Evolutionary conservation across 2,329 filamentous ascomycete genomes (phyloP), one percentile per base, ranked within the genome.

Genomic region (Trichoderma afroharzianum): DNA sequence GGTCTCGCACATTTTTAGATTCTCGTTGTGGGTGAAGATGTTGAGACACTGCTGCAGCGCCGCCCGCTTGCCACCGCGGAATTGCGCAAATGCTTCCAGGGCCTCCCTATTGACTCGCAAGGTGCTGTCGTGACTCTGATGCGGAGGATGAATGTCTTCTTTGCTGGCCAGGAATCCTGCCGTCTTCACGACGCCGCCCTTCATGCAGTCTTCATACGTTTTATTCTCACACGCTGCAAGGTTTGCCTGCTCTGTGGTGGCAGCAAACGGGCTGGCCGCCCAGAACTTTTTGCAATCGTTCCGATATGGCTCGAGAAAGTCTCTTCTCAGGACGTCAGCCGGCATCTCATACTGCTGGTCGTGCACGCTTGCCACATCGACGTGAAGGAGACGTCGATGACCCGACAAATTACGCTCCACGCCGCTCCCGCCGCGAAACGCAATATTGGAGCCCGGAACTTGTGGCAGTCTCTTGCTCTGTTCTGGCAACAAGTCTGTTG

Each of bases 51-150:
- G 80, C 74, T 86, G 84, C 26, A 87, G 76, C 21, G 81, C 85
- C 8, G 84, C 85, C 58, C 85, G 82, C 55, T 82, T 80, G 68
- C 79, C 80, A 1, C 84, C 85, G 12, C 83, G 83, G 66, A 83
- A 80, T 3, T 64, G 68, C 2, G 81, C 79, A 73, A 80, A 83
- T 21, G 73, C 64, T 14, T 74, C 53, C 33, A 78, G 74, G 1
- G 72, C 71, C 24, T 75, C 73, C 12, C 66, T 64, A 8, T 33
- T 63, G 68, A 77, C 61, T n/a, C 12, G 8, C 18, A 61, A 26
- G 5, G 53, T 33, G 21, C 53, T 32, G 39, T 43, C 39, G 9
- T 39, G 50, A 36, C 21, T 57, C 55, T 63, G 43, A 12, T 50
- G 39, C 6, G 53, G 24, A 53, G 50, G 39, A 24, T n/a, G 26